These are phyloP conservation scores for Sclerotinia borealis DNA, from an alignment of 2,329 filamentous ascomycete genomes.

Conservation along the genomic window DNA sequence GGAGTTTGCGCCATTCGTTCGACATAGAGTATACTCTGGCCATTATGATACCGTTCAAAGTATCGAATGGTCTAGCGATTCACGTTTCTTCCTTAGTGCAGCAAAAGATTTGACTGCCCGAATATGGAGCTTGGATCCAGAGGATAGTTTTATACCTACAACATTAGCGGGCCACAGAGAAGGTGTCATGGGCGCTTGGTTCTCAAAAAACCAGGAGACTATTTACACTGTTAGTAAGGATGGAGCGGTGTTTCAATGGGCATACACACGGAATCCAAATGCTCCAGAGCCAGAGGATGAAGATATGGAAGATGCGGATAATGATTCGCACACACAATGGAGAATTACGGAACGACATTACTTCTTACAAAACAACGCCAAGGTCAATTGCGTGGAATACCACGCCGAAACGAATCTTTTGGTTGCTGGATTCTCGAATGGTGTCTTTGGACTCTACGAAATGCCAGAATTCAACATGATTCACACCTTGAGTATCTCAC, in stretches of 20 bases:
- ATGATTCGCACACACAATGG: slow-evolving; percentile 72
- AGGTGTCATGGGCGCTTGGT: slow-evolving; percentile 90
- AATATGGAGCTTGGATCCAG: slow-evolving; percentile 88
- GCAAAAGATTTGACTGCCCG: slow-evolving; percentile 88
- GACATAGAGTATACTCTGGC: slow-evolving; percentile 76
- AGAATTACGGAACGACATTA: slow-evolving; percentile 86
- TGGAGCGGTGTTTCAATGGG: slow-evolving; percentile 93
- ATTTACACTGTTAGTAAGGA: slow-evolving; percentile 97
- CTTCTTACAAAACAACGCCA: slow-evolving; percentile 85
- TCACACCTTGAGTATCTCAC: slow-evolving; percentile 87
- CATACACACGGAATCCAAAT: slow-evolving; percentile 62
- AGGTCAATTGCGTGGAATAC: slow-evolving; percentile 84
- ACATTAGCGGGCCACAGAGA: slow-evolving; percentile 88
- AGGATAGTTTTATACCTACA: slow-evolving; percentile 84
- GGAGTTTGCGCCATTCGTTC: slow-evolving; percentile 91
- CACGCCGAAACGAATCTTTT: slow-evolving; percentile 83
- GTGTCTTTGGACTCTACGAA: slow-evolving; percentile 89
- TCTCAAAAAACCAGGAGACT: slow-evolving; percentile 86
- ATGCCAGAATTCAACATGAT: slow-evolving; percentile 94
- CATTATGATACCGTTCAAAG: slow-evolving; percentile 83
- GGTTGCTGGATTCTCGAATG: slow-evolving; percentile 94
- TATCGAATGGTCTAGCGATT: slow-evolving; percentile 95
- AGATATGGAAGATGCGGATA: slow-evolving; percentile 53
- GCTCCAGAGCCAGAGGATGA: slow-evolving; percentile 46
- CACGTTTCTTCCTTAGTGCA: slow-evolving; percentile 86